These are phyloP conservation scores for Pestalotiopsis sp. DNA, from an alignment of 2,329 filamentous ascomycete genomes.

Conservation along the genomic window DNA sequence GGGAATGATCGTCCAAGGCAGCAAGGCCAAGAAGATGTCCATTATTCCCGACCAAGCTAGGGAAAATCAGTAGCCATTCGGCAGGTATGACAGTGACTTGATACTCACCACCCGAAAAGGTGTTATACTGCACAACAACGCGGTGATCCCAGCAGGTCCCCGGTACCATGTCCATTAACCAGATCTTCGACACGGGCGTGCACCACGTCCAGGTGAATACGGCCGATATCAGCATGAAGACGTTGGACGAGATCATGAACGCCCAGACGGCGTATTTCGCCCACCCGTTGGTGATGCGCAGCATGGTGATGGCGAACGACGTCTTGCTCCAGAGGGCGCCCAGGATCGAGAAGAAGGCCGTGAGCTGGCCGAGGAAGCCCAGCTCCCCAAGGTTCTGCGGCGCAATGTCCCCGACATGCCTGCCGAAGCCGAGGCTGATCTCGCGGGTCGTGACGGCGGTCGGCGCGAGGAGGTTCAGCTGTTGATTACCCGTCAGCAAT, in stretches of 20 bases:
- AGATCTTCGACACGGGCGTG: conserved; percentile 15
- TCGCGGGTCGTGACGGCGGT: not conserved
- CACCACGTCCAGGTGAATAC: conserved; percentile 23
- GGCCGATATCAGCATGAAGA: conserved; percentile 21
- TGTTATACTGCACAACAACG: conserved; percentile 4
- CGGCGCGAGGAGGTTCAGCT: not conserved
- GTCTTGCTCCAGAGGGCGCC: conserved; percentile 31
- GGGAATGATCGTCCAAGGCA: conserved; percentile 31
- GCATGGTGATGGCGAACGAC: conserved; percentile 30
- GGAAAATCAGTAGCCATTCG: conserved; percentile 15
- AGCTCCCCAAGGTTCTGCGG: conserved; percentile 18
- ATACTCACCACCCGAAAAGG: not conserved
- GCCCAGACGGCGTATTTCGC: conserved; percentile 22
- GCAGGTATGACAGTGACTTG: not conserved
- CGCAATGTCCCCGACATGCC: conserved; percentile 12
- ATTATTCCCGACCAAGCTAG: conserved; percentile 8
- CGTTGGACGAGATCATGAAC: conserved; percentile 24
- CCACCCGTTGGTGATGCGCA: conserved; percentile 23
- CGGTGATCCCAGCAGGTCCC: conserved; percentile 17
- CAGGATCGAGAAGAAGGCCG: conserved; percentile 21
- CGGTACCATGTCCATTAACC: conserved; percentile 5
- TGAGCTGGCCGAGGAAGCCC: conserved; percentile 1
- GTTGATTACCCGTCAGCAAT: not conserved
- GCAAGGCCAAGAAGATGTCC: conserved; percentile 27
- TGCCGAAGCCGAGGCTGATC: conserved; percentile 9